Conservation (phyloP, 352 stramenopile species). For the Phytophthora sp. region DNA sequence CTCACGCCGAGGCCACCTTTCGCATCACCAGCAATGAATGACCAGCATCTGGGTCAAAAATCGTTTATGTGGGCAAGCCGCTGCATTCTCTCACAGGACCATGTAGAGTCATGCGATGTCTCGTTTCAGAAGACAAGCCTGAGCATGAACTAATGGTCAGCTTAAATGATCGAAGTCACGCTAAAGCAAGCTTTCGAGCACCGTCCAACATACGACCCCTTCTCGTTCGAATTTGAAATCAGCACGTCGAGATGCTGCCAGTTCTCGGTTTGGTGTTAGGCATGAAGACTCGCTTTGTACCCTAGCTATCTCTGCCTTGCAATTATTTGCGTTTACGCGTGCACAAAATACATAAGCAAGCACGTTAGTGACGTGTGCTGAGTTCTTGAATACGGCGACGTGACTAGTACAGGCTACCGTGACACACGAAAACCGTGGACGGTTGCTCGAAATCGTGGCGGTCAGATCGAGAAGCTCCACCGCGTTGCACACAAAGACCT, state of each 20-base stretch:
- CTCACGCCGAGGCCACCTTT: neutral
- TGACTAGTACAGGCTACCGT: neutral
- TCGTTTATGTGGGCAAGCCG: neutral
- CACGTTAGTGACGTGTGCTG: slow-evolving; percentile 2
- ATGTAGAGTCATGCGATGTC: too few relatives aligned
- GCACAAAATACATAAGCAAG: neutral
- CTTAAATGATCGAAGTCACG: slow-evolving; percentile 15
- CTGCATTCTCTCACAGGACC: neutral
- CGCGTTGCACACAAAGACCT: neutral
- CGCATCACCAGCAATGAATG: neutral
- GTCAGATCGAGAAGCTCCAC: neutral
- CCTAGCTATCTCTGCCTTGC: neutral
- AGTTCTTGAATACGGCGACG: neutral
- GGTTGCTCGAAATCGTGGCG: neutral
- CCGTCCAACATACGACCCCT: neutral
- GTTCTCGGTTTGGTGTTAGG: neutral
- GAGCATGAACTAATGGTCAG: neutral
- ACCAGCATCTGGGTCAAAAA: neutral
- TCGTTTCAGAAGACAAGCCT: neutral
- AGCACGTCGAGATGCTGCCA: neutral
- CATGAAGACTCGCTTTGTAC: neutral
- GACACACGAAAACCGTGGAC: slow-evolving; percentile 1
- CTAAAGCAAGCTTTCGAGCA: neutral
- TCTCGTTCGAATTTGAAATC: neutral
- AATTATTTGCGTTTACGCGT: neutral